These are phyloP conservation scores for Penicillium bovifimosum DNA, from an alignment of 495 filamentous ascomycete species.

Conservation along the genomic window DNA sequence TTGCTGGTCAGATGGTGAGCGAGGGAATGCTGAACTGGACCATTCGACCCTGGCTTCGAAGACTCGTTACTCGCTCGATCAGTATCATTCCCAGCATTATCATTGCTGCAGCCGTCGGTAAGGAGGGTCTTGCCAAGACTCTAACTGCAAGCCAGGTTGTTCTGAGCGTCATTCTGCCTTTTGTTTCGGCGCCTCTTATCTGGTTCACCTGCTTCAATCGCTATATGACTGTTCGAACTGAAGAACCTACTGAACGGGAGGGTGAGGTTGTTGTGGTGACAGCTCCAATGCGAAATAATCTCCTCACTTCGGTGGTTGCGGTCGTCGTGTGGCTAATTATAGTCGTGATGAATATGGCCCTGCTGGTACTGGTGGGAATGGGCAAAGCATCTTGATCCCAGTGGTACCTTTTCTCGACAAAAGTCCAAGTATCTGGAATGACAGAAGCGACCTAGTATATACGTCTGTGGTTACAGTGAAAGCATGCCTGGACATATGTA, in stretches of 20 bases:
- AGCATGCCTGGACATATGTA: neutral
- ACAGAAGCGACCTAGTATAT: neutral
- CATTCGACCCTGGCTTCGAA: slow-evolving; percentile 63
- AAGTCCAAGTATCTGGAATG: neutral
- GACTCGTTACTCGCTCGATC: slow-evolving; percentile 65
- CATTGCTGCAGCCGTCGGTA: slow-evolving; percentile 71
- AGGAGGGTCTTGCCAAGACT: slow-evolving; percentile 63
- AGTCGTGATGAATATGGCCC: slow-evolving; percentile 65
- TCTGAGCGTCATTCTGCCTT: slow-evolving; percentile 73
- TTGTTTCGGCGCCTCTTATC: slow-evolving; percentile 76
- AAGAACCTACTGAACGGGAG: slow-evolving; percentile 23
- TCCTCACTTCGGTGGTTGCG: slow-evolving; percentile 49
- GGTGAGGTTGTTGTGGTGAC: slow-evolving; percentile 23
- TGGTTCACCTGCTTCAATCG: slow-evolving; percentile 78
- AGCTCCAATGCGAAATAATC: slow-evolving; percentile 58
- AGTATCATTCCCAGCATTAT: slow-evolving; percentile 78
- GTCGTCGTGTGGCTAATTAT: slow-evolving; percentile 63
- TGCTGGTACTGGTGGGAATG: slow-evolving; percentile 61
- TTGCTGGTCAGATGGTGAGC: slow-evolving; percentile 77
- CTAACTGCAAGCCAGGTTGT: slow-evolving; percentile 76
- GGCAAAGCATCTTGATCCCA: slow-evolving; percentile 39
- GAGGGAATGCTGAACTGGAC: slow-evolving; percentile 73
- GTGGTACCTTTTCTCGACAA: neutral
- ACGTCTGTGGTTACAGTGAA: neutral
- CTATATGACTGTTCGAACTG: slow-evolving; percentile 67